These are phyloP conservation scores for Prunus campanulata DNA, from an alignment of 306 rosid genomes.

Conservation along the genomic window DNA sequence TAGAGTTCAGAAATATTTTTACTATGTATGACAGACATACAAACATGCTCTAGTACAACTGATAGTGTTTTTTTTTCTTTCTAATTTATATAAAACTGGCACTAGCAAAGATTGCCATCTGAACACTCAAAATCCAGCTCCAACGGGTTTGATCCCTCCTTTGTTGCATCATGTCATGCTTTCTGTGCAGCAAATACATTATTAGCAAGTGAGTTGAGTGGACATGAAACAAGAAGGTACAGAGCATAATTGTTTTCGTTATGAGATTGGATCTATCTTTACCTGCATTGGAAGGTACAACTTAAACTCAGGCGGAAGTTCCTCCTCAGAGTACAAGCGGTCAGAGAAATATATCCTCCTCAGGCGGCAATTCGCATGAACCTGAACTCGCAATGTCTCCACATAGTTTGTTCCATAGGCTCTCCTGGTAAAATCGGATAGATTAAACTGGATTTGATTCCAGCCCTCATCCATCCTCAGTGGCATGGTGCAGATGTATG, in stretches of 20 bases:
- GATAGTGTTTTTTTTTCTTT: background rate
- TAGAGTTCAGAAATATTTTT: background rate
- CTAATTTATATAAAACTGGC: no score
- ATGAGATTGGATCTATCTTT: constrained; percentile 1
- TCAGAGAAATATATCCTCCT: constrained; percentile 94
- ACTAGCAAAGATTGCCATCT: background rate
- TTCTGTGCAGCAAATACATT: constrained; percentile 37
- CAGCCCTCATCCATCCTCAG: constrained; percentile 89
- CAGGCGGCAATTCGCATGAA: constrained; percentile 90
- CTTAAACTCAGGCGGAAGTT: constrained; percentile 90
- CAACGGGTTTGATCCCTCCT: background rate
- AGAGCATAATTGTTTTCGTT: background rate
- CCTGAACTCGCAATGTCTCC: constrained; percentile 94
- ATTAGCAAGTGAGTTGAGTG: background rate
- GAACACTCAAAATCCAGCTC: background rate
- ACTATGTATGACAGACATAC: background rate
- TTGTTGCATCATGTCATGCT: constrained; percentile 20
- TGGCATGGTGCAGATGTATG: constrained; percentile 93
- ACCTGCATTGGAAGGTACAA: constrained; percentile 93
- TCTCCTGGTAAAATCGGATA: constrained; percentile 80
- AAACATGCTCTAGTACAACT: background rate
- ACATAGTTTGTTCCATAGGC: constrained; percentile 98
- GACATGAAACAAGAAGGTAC: background rate
- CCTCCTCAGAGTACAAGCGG: constrained; percentile 92
- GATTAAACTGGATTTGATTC: constrained; percentile 91